phyloP scores from a whole-genome alignment of 2,329 filamentous ascomycete genomes.

The Penicillium palitans region DNA sequence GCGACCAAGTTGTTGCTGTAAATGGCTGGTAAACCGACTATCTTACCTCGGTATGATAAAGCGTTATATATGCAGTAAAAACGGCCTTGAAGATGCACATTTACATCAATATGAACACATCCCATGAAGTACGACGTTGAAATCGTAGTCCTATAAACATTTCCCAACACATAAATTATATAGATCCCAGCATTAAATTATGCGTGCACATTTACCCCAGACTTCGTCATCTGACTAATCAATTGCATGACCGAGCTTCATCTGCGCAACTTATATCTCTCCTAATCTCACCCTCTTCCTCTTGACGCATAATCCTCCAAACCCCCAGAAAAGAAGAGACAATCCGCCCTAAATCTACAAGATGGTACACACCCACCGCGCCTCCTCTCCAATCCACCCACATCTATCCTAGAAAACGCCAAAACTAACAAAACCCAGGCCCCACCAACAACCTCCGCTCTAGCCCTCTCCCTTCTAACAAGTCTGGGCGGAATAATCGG shows the following conservation, averaged over 20 bases:
- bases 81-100: neutral
- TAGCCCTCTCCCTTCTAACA: constrained; percentile 76
- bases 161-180: neutral
- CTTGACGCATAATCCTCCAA: neutral
- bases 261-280: neutral
- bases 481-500: constrained; percentile 85
- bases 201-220: constrained; percentile 8
- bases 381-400: neutral
- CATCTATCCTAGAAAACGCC: neutral
- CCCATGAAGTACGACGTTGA: neutral
- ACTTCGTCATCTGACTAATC: constrained; percentile 13
- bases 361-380: constrained; percentile 22
- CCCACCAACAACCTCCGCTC: constrained; percentile 61
- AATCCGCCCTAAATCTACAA: neutral
- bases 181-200: neutral
- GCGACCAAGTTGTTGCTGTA: constrained; percentile 34
- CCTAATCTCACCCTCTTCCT: neutral
- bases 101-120: neutral
- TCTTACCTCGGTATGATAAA: neutral
- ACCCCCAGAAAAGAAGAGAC: neutral
- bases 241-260: constrained; percentile 5
- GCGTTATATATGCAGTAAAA: neutral
- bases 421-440: constrained; percentile 12
- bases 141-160: neutral
- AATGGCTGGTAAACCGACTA: neutral